Evolutionary conservation across 495 filamentous ascomycete genomes (phyloP).

Genomic region (Podospora tetraspora): DNA sequence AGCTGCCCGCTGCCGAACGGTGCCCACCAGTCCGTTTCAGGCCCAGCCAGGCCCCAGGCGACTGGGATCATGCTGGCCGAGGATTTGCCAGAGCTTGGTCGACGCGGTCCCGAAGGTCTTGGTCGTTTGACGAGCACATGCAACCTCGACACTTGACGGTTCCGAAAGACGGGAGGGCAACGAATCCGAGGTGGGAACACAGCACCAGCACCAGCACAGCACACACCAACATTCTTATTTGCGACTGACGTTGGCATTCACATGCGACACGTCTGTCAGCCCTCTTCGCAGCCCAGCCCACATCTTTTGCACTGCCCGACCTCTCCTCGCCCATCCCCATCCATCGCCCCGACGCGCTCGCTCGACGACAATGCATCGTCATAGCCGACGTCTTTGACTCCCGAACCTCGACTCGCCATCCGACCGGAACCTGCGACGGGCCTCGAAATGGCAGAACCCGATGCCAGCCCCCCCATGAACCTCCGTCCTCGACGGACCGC

Average conservation of each 20-base stretch:
- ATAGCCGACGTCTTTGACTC: not conserved
- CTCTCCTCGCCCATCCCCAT: not conserved
- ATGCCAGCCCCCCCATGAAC: constrained; percentile 22
- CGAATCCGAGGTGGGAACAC: constrained; percentile 10
- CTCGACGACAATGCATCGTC: constrained; percentile 13
- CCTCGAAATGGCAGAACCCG: constrained; percentile 25
- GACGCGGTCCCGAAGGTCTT: not conserved
- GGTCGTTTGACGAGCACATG: not conserved
- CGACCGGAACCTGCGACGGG: constrained; percentile 15
- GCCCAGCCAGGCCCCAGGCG: not conserved
- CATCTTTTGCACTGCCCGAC: not conserved
- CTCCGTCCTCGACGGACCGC: constrained; percentile 21
- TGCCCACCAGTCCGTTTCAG: not conserved
- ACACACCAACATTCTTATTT: constrained; percentile 7
- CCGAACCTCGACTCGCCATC: constrained; percentile 7
- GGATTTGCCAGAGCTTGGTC: not conserved
- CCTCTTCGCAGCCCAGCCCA: not conserved
- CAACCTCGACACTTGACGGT: not conserved
- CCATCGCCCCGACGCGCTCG: not conserved
- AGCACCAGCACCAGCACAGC: not conserved
- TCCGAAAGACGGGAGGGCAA: not conserved
- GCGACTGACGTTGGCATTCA: constrained; percentile 12
- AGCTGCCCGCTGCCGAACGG: not conserved
- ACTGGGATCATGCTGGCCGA: not conserved
- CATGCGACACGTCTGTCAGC: constrained; percentile 13